These are phyloP conservation scores for Yamadazyma diospyri DNA, from an alignment of 1,139 yeast species.

Conservation along the genomic window DNA sequence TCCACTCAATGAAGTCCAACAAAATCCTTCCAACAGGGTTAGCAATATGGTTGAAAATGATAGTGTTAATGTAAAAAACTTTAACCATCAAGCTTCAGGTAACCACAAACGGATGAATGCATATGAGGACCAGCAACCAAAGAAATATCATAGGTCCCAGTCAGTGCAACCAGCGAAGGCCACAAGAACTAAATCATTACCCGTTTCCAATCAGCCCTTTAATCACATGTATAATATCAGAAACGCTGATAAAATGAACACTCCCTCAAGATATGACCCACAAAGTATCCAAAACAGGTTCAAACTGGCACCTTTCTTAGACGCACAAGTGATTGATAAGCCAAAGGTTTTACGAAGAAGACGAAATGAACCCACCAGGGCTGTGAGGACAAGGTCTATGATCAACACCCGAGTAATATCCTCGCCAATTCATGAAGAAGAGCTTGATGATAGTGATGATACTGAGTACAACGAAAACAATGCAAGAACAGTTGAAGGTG, in stretches of 20 bases:
- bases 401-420: slow-evolving; percentile 27
- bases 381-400: slow-evolving; percentile 46
- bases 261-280: slow-evolving; percentile 38
- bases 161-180: slow-evolving; percentile 41
- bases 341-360: slow-evolving; percentile 25
- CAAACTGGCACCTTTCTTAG: slow-evolving; percentile 47
- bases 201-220: slow-evolving; percentile 47
- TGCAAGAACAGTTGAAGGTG: slow-evolving; percentile 13
- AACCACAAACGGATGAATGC: slow-evolving; percentile 3
- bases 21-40: background rate
- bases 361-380: slow-evolving; percentile 42
- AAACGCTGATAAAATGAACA: slow-evolving; percentile 41
- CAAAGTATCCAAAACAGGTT: slow-evolving; percentile 45
- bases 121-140: slow-evolving; percentile 7
- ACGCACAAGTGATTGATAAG: slow-evolving; percentile 36
- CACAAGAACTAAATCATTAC: slow-evolving; percentile 62
- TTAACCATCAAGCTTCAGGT: background rate
- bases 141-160: slow-evolving; percentile 18
- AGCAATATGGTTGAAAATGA: background rate
- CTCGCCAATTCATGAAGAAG: slow-evolving; percentile 41
- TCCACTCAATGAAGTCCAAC: background rate
- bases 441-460: slow-evolving; percentile 32
- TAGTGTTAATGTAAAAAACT: background rate
- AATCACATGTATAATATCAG: slow-evolving; percentile 41
- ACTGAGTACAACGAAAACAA: slow-evolving; percentile 30